Evolutionary conservation across 805 yeast species (phyloP).

Genomic region (Wickerhamomyces rabaulensis): DNA sequence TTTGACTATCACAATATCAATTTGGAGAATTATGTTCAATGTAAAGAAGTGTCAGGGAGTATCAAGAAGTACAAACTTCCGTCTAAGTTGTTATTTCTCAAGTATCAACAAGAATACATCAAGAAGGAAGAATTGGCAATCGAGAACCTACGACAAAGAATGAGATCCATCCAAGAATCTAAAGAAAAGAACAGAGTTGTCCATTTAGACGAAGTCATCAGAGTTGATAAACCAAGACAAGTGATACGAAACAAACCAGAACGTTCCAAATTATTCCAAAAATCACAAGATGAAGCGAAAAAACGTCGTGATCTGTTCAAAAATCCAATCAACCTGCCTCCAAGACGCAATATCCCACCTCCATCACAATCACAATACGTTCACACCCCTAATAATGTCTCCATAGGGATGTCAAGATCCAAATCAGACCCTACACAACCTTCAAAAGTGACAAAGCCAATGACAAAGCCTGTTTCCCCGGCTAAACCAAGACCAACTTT

Average conservation of each 20-base stretch:
- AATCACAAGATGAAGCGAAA: constrained; percentile 18
- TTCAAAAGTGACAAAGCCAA: not conserved
- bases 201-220: constrained; percentile 17
- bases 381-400: not conserved
- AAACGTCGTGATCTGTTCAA: constrained; percentile 14
- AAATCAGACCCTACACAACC: not conserved
- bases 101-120: constrained; percentile 27
- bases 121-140: constrained; percentile 31
- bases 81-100: constrained; percentile 28
- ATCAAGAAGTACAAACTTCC: constrained; percentile 29
- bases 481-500: not conserved
- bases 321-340: constrained; percentile 12
- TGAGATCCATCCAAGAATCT: constrained; percentile 25
- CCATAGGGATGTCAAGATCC: too few relatives aligned
- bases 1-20: constrained; percentile 8
- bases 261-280: constrained; percentile 22
- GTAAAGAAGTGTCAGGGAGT: constrained; percentile 2
- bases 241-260: not conserved
- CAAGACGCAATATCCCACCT: not conserved
- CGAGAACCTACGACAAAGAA: constrained; percentile 27
- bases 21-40: constrained; percentile 14
- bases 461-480: not conserved
- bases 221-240: not conserved
- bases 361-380: not conserved
- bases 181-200: constrained; percentile 27